Evolutionary conservation across 2,329 filamentous ascomycete genomes (phyloP).

Genomic region (Talaromyces sp.): DNA sequence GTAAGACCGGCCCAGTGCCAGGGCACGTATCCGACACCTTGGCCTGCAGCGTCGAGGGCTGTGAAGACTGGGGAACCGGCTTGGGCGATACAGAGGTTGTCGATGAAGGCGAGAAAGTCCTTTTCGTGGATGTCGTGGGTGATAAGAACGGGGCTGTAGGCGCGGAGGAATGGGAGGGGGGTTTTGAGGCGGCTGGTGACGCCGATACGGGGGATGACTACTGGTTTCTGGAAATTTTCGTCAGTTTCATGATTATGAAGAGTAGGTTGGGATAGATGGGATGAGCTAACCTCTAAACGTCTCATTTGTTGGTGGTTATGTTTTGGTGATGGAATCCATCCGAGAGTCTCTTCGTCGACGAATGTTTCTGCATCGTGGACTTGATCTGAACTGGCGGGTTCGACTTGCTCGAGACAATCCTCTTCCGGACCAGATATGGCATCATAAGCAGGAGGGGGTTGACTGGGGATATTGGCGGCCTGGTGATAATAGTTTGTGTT

Average conservation of each 20-base stretch:
- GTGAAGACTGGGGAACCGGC: conserved; percentile 20
- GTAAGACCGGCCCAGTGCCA: conserved; percentile 19
- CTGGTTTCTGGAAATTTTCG: conserved; percentile 6
- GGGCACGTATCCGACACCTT: conserved; percentile 20
- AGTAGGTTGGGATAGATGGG: neutral
- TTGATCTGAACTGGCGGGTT: neutral
- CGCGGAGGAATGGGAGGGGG: conserved; percentile 20
- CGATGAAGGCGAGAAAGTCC: conserved; percentile 23
- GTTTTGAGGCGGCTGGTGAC: conserved; percentile 11
- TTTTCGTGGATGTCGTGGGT: conserved; percentile 16
- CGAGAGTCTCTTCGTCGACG: conserved; percentile 10
- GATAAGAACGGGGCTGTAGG: conserved; percentile 18
- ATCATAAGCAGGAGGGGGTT: neutral
- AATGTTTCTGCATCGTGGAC: conserved; percentile 11
- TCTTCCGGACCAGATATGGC: neutral
- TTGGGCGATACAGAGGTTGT: conserved; percentile 20
- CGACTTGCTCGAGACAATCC: neutral
- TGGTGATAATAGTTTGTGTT: neutral
- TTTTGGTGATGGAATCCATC: conserved; percentile 13
- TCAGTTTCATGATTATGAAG: neutral
- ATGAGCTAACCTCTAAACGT: conserved; percentile 3
- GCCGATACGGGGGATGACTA: conserved; percentile 21
- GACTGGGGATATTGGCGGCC: neutral
- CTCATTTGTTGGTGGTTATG: neutral
- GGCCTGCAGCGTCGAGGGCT: conserved; percentile 14